Percentiles rank a stretch among this genome's conserved stretches.
Evolutionary conservation across 164 flowering plant genomes (phyloP).

Genomic region (Aristolochia fimbriata): DNA sequence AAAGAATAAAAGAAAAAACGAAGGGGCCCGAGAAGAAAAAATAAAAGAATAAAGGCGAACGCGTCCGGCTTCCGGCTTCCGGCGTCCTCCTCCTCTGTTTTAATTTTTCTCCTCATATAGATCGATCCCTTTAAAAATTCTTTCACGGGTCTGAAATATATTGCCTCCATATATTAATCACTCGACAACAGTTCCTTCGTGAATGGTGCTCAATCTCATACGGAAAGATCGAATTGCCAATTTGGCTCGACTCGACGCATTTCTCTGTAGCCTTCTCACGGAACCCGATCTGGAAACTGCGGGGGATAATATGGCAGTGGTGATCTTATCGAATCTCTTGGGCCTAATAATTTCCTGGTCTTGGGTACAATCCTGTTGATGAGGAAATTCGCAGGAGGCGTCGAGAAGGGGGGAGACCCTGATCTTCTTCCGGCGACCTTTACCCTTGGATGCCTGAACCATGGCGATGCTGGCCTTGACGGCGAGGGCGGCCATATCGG

Average conservation of each 20-base stretch:
- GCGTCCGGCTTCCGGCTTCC: no score
- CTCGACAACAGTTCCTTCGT: conserved; percentile 30
- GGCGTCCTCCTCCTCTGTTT: no score
- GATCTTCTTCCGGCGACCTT: background rate
- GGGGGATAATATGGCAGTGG: background rate
- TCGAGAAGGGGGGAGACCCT: conserved; percentile 9
- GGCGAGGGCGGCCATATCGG: conserved; percentile 64
- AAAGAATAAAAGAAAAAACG: no score
- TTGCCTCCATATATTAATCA: background rate
- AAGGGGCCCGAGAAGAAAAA: no score
- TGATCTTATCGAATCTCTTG: background rate
- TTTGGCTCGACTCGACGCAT: conserved; percentile 35
- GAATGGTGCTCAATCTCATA: conserved; percentile 38
- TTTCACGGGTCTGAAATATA: no score
- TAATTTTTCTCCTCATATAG: no score
- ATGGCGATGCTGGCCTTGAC: conserved; percentile 29
- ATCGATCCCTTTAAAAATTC: no score
- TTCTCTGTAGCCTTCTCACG: conserved; percentile 29
- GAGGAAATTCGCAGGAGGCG: background rate
- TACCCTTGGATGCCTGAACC: background rate
- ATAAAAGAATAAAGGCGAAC: no score
- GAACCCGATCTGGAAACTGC: conserved; percentile 21
- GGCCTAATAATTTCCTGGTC: no score
- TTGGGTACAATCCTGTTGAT: no score
- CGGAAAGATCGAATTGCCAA: conserved; percentile 39